Conservation (phyloP, 176 grass and related monocot species). For the Zoysia pacifica region DNA sequence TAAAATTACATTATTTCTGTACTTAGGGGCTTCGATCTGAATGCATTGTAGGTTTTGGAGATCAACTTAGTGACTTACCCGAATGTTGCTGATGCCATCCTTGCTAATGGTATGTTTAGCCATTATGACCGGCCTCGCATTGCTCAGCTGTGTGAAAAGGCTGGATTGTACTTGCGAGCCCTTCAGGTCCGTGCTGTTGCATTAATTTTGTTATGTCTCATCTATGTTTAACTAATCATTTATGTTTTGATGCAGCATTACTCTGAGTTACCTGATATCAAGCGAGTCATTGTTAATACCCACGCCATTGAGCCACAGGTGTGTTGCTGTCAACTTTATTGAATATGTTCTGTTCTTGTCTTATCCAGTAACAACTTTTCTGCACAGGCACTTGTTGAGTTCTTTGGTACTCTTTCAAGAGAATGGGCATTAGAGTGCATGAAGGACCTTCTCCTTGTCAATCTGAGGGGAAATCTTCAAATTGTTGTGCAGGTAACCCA, state of each 20-base stretch:
- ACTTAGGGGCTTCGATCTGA: slow-evolving; percentile 26
- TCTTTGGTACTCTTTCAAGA: slow-evolving; percentile 90
- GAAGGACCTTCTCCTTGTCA: slow-evolving; percentile 93
- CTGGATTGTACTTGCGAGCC: slow-evolving; percentile 81
- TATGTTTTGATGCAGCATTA: slow-evolving; percentile 76
- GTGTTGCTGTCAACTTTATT: slow-evolving; percentile 34
- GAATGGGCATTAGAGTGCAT: slow-evolving; percentile 99
- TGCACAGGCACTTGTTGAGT: slow-evolving; percentile 84
- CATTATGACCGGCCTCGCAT: slow-evolving; percentile 93
- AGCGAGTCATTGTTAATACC: slow-evolving; percentile 93
- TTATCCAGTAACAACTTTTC: slow-evolving; percentile 31
- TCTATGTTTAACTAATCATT: slow-evolving; percentile 27
- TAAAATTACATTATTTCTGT: not conserved
- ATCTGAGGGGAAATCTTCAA: slow-evolving; percentile 94
- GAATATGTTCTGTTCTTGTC: not conserved
- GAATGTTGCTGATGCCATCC: slow-evolving; percentile 98
- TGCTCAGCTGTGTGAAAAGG: slow-evolving; percentile 96
- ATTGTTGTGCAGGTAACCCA: slow-evolving; percentile 90
- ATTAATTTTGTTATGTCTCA: slow-evolving; percentile 6
- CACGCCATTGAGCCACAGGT: slow-evolving; percentile 96
- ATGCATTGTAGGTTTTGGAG: slow-evolving; percentile 79
- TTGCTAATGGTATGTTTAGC: slow-evolving; percentile 98
- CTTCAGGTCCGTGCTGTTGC: slow-evolving; percentile 65
- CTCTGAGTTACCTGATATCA: slow-evolving; percentile 89
- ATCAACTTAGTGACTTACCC: slow-evolving; percentile 96